Conservation (phyloP, 331 rosid genomes). For the Cydonia oblonga region DNA sequence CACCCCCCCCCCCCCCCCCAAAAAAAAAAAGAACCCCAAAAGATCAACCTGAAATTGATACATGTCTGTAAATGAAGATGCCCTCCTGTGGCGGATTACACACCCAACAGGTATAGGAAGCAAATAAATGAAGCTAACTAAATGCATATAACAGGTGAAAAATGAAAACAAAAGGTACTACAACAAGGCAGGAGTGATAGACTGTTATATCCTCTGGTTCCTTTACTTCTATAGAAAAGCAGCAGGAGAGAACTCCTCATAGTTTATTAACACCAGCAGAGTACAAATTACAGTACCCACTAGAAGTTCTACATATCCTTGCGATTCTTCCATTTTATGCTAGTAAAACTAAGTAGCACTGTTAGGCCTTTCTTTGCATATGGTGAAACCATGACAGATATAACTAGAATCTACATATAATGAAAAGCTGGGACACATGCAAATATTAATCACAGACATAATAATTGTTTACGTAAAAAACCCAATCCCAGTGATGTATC, state of each 20-base stretch:
- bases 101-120: background rate
- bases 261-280: background rate
- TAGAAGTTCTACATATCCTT: background rate
- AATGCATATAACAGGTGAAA: background rate
- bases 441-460: background rate
- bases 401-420: background rate
- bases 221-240: background rate
- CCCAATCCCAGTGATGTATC: slow-evolving; percentile 1
- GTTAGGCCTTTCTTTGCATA: background rate
- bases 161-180: background rate
- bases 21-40: background rate
- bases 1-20: background rate
- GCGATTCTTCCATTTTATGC: background rate
- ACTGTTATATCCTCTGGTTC: background rate
- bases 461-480: background rate
- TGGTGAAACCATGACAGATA: background rate
- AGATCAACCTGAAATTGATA: background rate
- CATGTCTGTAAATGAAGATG: background rate
- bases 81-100: background rate
- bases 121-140: background rate
- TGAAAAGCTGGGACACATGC: background rate
- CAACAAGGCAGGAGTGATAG: background rate
- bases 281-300: background rate
- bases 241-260: background rate
- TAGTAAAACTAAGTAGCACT: background rate